A percentile compares a stretch with the other conserved stretches of the same genome.
Evolutionary conservation across 208 protist species (phyloP).

Genomic region (Jaenimonas drosophilae): DNA sequence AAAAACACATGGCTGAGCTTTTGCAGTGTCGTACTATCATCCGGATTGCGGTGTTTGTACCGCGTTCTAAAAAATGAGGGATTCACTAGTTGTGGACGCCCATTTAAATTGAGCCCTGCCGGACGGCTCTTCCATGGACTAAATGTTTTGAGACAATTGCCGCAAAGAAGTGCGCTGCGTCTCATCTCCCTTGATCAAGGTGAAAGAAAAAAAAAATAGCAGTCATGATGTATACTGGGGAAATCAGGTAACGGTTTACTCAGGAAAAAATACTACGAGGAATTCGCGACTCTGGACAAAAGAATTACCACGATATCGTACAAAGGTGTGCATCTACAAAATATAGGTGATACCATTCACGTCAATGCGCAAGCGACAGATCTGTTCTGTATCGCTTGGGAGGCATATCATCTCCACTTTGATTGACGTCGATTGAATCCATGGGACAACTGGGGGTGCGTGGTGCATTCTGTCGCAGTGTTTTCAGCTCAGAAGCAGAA

Average conservation of each 20-base stretch:
- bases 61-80: constrained; percentile 32
- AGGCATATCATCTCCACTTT: too few relatives aligned
- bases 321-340: too few relatives aligned
- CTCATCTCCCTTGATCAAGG: too few relatives aligned
- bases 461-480: constrained; percentile 10
- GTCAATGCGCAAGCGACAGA: too few relatives aligned
- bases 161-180: too few relatives aligned
- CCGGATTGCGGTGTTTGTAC: constrained; percentile 55
- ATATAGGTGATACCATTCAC: too few relatives aligned
- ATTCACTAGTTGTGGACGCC: constrained; percentile 76
- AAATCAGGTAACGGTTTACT: too few relatives aligned
- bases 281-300: not conserved
- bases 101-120: constrained; percentile 46
- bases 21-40: constrained; percentile 65
- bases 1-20: constrained; percentile 70
- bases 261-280: not conserved
- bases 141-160: constrained; percentile 52
- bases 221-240: not conserved
- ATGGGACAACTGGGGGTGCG: constrained; percentile 34
- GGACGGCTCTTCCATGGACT: constrained; percentile 82
- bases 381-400: too few relatives aligned
- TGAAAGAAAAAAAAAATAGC: constrained; percentile 6
- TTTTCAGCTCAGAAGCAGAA: not conserved
- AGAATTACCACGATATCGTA: constrained; percentile 5
- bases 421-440: too few relatives aligned